A percentile compares a stretch with the other conserved stretches of the same genome.
These are phyloP conservation scores for Davidsoniella australis DNA, from an alignment of 2,329 filamentous ascomycete species.

Conservation along the genomic window DNA sequence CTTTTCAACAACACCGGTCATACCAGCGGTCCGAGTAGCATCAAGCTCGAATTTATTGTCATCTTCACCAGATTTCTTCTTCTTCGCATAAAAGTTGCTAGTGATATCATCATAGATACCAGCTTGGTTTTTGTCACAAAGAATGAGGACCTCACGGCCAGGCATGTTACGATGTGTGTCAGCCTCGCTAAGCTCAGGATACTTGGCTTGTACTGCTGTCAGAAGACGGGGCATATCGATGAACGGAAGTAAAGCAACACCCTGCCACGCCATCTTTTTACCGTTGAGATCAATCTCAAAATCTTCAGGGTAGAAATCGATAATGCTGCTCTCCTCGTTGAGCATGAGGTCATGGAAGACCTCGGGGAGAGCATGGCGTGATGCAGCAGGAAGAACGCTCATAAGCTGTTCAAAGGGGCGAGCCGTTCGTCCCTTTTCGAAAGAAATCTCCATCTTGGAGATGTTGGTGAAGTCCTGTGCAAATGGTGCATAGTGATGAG, in stretches of 20 bases:
- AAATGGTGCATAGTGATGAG: slow-evolving; percentile 95
- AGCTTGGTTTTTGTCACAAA: slow-evolving; percentile 62
- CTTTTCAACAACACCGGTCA: slow-evolving; percentile 68
- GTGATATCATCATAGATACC: slow-evolving; percentile 68
- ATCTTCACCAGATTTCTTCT: slow-evolving; percentile 33
- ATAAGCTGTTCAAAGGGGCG: slow-evolving; percentile 93
- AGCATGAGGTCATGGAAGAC: slow-evolving; percentile 87
- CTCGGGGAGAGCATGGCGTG: slow-evolving; percentile 75
- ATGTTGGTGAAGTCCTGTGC: slow-evolving; percentile 85
- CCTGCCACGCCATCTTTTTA: slow-evolving; percentile 98
- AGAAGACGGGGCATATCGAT: slow-evolving; percentile 84
- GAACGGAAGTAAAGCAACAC: slow-evolving; percentile 81
- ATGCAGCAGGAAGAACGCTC: slow-evolving; percentile 89
- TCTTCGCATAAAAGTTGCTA: slow-evolving; percentile 81
- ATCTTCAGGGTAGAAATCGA: slow-evolving; percentile 93
- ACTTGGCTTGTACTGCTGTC: slow-evolving; percentile 64
- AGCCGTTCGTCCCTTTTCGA: slow-evolving; percentile 72
- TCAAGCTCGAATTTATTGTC: slow-evolving; percentile 53
- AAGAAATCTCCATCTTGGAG: slow-evolving; percentile 59
- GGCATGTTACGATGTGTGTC: slow-evolving; percentile 63
- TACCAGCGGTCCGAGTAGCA: slow-evolving; percentile 54
- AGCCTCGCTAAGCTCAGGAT: slow-evolving; percentile 59
- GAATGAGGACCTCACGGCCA: slow-evolving; percentile 65
- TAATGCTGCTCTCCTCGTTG: slow-evolving; percentile 71
- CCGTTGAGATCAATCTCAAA: slow-evolving; percentile 90